Conservation (phyloP, 2,329 filamentous ascomycete genomes). For the Seiridium unicorne region DNA sequence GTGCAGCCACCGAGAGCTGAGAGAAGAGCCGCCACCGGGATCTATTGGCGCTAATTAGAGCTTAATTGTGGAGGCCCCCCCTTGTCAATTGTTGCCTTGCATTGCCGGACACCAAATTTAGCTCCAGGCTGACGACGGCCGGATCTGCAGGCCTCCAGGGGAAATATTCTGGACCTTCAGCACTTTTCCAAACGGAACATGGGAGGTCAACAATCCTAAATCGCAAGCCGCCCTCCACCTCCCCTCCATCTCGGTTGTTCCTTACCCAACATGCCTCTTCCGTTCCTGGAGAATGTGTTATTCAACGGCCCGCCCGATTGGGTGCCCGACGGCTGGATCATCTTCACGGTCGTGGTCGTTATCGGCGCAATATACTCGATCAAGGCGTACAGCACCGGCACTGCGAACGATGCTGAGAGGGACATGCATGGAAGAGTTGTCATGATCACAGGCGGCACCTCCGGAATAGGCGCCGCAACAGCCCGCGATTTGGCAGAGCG, state of each 20-base stretch:
- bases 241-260: slow-evolving; percentile 4
- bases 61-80: background rate
- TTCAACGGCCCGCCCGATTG: slow-evolving; percentile 49
- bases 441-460: slow-evolving; percentile 92
- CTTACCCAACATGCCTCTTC: slow-evolving; percentile 49
- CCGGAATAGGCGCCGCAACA: slow-evolving; percentile 81
- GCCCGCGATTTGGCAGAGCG: slow-evolving; percentile 72
- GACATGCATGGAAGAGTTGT: slow-evolving; percentile 92
- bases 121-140: background rate
- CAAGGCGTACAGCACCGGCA: slow-evolving; percentile 79
- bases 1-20: too few species aligned
- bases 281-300: slow-evolving; percentile 45
- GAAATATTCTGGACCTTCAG: background rate
- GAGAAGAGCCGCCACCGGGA: too few species aligned
- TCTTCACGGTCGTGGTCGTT: slow-evolving; percentile 37
- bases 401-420: slow-evolving; percentile 71
- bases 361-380: slow-evolving; percentile 40
- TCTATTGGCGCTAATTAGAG: background rate
- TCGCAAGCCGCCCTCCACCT: background rate
- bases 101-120: background rate
- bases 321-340: slow-evolving; percentile 41
- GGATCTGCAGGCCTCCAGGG: background rate
- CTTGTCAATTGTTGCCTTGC: background rate
- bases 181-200: background rate
- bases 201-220: background rate